Evolutionary conservation across 768 basidiomycete genomes (phyloP).

Genomic region (Rhodotorula babjevae): DNA sequence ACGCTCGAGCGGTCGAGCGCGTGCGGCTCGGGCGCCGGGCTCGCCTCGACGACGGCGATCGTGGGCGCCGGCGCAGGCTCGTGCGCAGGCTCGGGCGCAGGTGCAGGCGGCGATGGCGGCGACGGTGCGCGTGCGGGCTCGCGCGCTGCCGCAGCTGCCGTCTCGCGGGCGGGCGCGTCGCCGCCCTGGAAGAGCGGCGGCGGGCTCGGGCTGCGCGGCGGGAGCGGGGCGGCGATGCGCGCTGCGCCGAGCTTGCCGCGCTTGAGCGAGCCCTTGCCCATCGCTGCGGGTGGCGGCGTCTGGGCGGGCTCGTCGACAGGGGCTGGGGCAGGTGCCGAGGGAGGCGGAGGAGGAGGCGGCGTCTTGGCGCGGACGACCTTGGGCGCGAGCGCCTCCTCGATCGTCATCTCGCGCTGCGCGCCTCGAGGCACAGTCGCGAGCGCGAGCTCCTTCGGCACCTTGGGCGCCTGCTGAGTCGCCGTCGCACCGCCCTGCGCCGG

Average conservation of each 20-base stretch:
- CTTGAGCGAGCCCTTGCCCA: background rate
- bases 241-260: slow-evolving; percentile 25
- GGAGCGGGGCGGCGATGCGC: slow-evolving; percentile 5
- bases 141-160: background rate
- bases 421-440: slow-evolving; percentile 28
- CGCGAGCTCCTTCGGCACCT: background rate
- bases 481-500: background rate
- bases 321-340: background rate
- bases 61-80: background rate
- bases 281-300: background rate
- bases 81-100: background rate
- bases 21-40: background rate
- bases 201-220: slow-evolving; percentile 13
- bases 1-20: background rate
- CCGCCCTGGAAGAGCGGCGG: slow-evolving; percentile 29
- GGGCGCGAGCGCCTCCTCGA: slow-evolving; percentile 27
- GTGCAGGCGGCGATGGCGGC: background rate
- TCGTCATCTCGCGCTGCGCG: slow-evolving; percentile 30
- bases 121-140: background rate
- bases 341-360: slow-evolving; percentile 1
- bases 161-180: background rate
- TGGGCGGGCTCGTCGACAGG: background rate
- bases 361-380: background rate
- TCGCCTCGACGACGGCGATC: background rate
- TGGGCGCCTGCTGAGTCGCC: too few species aligned